Conservation (phyloP, 345 rosid species). For the Geranium brycei region DNA sequence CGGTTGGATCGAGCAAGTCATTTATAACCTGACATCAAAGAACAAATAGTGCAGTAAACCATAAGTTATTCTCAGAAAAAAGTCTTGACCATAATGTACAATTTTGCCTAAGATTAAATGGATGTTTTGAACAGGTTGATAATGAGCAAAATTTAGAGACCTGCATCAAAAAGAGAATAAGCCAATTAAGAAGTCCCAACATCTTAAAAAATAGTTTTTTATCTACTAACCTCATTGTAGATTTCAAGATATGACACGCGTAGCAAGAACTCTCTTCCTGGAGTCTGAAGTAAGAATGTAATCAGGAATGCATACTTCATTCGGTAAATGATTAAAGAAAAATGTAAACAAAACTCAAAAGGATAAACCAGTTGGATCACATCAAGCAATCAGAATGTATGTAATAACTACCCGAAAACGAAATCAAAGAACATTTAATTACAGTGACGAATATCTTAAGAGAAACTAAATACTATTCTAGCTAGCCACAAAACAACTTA, state of each 20-base stretch:
- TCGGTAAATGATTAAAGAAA: not conserved
- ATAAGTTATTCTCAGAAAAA: not conserved
- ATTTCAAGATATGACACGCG: constrained; percentile 99
- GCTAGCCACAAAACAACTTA: no score
- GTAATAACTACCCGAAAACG: no score
- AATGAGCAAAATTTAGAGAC: not conserved
- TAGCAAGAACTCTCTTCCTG: constrained; percentile 93
- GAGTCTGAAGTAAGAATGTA: constrained; percentile 53
- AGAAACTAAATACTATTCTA: no score
- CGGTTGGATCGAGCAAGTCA: constrained; percentile 97
- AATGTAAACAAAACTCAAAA: no score
- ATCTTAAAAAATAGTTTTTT: not conserved
- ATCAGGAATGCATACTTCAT: constrained; percentile 11
- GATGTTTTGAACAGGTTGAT: not conserved
- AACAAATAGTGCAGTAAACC: constrained; percentile 10
- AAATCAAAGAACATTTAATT: no score
- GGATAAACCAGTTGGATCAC: no score
- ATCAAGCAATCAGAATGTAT: no score
- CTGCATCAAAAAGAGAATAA: not conserved
- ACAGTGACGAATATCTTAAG: no score
- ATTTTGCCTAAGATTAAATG: not conserved
- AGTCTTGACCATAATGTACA: not conserved
- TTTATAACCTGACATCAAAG: constrained; percentile 75
- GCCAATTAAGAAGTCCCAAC: not conserved
- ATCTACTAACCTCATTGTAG: constrained; percentile 75